phyloP scores from a whole-genome alignment of 345 rosid genomes.

The Cardamine chenopodiifolia region DNA sequence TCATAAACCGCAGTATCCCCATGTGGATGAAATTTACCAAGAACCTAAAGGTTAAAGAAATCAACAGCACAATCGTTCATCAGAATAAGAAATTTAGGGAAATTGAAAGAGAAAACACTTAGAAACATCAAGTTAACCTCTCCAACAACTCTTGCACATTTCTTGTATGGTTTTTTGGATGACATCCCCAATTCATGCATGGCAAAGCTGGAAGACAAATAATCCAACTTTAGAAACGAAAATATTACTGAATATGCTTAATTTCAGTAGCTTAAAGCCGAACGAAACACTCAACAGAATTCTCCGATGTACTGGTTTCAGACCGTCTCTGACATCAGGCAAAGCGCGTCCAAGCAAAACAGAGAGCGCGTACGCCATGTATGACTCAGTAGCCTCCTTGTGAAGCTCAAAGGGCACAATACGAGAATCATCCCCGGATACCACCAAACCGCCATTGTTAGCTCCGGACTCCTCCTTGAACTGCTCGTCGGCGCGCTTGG shows the following conservation, averaged over 20 bases:
- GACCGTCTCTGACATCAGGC: slow-evolving; percentile 92
- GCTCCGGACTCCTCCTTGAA: slow-evolving; percentile 36
- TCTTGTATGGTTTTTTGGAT: slow-evolving; percentile 86
- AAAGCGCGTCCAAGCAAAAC: slow-evolving; percentile 93
- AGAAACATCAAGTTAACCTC: slow-evolving; percentile 55
- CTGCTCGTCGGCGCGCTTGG: slow-evolving; percentile 41
- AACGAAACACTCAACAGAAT: slow-evolving; percentile 62
- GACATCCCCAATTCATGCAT: slow-evolving; percentile 97
- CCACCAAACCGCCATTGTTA: slow-evolving; percentile 54
- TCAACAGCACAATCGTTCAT: slow-evolving; percentile 6
- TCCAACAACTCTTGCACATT: slow-evolving; percentile 98
- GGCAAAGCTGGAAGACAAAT: slow-evolving; percentile 60
- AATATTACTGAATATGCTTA: not conserved
- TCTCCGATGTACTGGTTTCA: slow-evolving; percentile 95
- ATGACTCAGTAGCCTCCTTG: slow-evolving; percentile 87
- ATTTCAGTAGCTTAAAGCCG: not conserved
- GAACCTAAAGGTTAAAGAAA: slow-evolving; percentile 57
- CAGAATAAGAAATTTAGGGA: not conserved
- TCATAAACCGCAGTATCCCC: slow-evolving; percentile 96
- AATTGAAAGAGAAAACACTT: not conserved
- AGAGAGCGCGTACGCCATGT: slow-evolving; percentile 89
- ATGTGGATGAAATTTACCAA: slow-evolving; percentile 97
- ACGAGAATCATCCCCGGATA: slow-evolving; percentile 48
- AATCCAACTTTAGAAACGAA: not conserved
- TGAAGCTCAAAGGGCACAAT: slow-evolving; percentile 74